Evolutionary conservation across 2,329 filamentous ascomycete genomes (phyloP), one percentile per base, ranked within the genome.

Genomic region (Simplicillium aogashimaense): DNA sequence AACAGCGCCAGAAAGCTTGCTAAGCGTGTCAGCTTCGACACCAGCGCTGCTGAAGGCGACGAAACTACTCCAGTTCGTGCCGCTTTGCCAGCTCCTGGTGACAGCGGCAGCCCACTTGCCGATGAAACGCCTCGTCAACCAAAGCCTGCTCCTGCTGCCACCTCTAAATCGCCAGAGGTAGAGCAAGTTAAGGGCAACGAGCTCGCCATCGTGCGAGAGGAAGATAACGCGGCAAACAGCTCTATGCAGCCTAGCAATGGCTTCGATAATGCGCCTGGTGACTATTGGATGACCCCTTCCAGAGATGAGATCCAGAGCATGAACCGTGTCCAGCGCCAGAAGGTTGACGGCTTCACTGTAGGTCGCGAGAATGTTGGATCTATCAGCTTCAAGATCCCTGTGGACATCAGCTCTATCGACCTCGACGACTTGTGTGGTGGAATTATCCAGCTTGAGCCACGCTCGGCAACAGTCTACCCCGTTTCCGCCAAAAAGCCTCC

Each of bases 1-100:
- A 58, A 36, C 60, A 70, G 45, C 57, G 66, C 46, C 28, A 66
- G 72, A 39, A 80, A 80, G 53, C 63, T 85, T 32, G 81, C 82
- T 47, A 95, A 95, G 69, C 81, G 84, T 39, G 92, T 98, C 39
- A 95, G 88, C 65, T 98, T 97, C 52, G 88, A 95, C 55, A 79
- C 81, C 4, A 74, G 73, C 52, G 72, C 47, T 57, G 70, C 57
- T 4, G 58, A 63, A 4, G 44, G 43, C 9, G 60, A 62, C 3
- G 57, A 63, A 3, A 53, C 48, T 3, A 57, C 60, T 5, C 56
- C 61, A 13, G 49, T 59, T 25, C 56, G 59, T 4, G 46, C 49
- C 29, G 53, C 59, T 39, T 52, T 64, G 8, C 57, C 61, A n/a
- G 55, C 59, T 14, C 51, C 61, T 15, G 53, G 56, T 6, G 57